phyloP scores from a whole-genome alignment of 2,329 filamentous ascomycete genomes.

The Ascochyta fabae region DNA sequence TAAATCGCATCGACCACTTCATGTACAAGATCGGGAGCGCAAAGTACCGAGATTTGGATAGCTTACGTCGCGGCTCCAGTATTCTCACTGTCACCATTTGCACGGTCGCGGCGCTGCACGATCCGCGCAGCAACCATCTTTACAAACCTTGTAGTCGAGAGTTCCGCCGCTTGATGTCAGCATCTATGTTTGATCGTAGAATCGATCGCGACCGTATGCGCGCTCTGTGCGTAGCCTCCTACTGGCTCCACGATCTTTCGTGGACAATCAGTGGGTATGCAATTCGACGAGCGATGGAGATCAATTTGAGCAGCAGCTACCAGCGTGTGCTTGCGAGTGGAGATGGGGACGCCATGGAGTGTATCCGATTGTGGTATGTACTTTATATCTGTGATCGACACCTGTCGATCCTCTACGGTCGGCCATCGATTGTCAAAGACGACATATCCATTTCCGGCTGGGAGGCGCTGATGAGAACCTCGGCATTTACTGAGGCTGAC shows the following conservation, averaged over 20 bases:
- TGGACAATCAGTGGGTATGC: slow-evolving; percentile 67
- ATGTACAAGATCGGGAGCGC: slow-evolving; percentile 55
- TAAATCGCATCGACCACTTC: slow-evolving; percentile 55
- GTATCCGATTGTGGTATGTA: slow-evolving; percentile 65
- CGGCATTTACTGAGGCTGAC: slow-evolving; percentile 61
- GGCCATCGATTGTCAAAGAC: slow-evolving; percentile 65
- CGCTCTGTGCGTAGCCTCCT: slow-evolving; percentile 66
- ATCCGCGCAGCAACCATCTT: slow-evolving; percentile 59
- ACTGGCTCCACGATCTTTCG: slow-evolving; percentile 68
- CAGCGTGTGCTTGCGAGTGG: slow-evolving; percentile 49
- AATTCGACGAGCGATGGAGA: slow-evolving; percentile 58
- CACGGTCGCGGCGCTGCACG: slow-evolving; percentile 65
- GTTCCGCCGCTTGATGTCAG: slow-evolving; percentile 63
- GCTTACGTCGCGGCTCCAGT: slow-evolving; percentile 60
- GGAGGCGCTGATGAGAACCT: slow-evolving; percentile 61
- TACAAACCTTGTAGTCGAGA: slow-evolving; percentile 64
- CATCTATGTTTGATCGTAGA: slow-evolving; percentile 64
- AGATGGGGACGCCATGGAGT: slow-evolving; percentile 57
- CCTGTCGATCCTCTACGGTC: slow-evolving; percentile 67
- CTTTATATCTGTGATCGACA: slow-evolving; percentile 70
- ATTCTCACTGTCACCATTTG: slow-evolving; percentile 63
- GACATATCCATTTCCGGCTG: slow-evolving; percentile 64
- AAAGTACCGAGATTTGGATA: slow-evolving; percentile 54
- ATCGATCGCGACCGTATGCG: slow-evolving; percentile 65
- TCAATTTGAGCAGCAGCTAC: slow-evolving; percentile 55